Conservation (phyloP, 2,329 filamentous ascomycete genomes). For the Colletotrichum liriopes region DNA sequence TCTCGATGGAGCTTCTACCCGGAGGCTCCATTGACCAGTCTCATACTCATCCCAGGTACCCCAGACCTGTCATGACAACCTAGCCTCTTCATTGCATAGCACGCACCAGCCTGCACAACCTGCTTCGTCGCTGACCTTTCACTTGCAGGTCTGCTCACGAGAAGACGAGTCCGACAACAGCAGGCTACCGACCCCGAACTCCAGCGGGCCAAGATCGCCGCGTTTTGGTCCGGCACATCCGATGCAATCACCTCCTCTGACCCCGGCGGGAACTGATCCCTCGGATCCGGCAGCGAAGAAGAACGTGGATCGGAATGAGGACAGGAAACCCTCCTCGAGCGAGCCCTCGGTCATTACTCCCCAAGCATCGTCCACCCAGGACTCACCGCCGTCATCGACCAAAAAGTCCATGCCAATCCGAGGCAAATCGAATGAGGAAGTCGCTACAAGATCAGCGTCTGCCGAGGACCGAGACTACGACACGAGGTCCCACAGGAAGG, state of each 20-base stretch:
- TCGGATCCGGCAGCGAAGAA: constrained; percentile 55
- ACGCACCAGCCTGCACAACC: constrained; percentile 37
- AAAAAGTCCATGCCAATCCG: constrained; percentile 59
- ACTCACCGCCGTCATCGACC: constrained; percentile 60
- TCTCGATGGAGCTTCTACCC: constrained; percentile 31
- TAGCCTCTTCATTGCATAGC: constrained; percentile 12
- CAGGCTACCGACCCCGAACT: constrained; percentile 75
- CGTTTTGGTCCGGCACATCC: constrained; percentile 78
- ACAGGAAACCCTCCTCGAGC: constrained; percentile 54
- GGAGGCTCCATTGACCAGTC: constrained; percentile 19
- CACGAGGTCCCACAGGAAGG: constrained; percentile 63
- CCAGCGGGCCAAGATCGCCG: constrained; percentile 77
- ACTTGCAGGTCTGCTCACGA: constrained; percentile 69
- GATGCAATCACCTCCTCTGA: constrained; percentile 90
- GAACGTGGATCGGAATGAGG: constrained; percentile 48
- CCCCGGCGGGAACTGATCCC: constrained; percentile 81
- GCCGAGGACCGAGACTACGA: constrained; percentile 55
- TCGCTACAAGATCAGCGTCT: constrained; percentile 59
- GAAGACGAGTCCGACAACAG: constrained; percentile 76
- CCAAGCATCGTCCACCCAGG: constrained; percentile 74
- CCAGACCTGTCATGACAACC: constrained; percentile 19
- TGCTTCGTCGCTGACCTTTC: constrained; percentile 46
- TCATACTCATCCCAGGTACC: constrained; percentile 13
- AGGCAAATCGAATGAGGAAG: constrained; percentile 59
- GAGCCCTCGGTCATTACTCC: constrained; percentile 74